These are phyloP conservation scores for Metschnikowia cerradonensis DNA, from an alignment of 805 yeast genomes.

Conservation along the genomic window DNA sequence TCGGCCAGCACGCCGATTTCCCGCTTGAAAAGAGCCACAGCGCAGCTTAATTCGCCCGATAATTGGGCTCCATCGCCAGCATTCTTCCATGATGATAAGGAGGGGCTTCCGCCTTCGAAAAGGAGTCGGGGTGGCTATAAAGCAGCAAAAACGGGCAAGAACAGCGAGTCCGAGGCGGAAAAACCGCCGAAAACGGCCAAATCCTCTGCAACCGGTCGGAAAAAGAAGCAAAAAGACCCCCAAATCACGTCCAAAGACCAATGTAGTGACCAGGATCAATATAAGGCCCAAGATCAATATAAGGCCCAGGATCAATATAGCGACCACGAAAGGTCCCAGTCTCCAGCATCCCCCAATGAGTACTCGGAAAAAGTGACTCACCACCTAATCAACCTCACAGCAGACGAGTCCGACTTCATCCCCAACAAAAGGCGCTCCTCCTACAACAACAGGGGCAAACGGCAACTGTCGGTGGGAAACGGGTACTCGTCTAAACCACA, in stretches of 20 bases:
- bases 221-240: not conserved
- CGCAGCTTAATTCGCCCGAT: constrained; percentile 9
- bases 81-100: not conserved
- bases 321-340: not conserved
- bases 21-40: constrained; percentile 14
- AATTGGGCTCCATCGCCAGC: constrained; percentile 2
- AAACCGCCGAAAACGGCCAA: not conserved
- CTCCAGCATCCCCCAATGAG: not conserved
- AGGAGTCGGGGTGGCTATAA: not conserved
- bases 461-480: constrained; percentile 71
- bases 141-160: not conserved
- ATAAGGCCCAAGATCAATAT: too few relatives aligned
- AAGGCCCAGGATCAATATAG: too few relatives aligned
- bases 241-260: not conserved
- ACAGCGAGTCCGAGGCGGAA: not conserved
- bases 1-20: constrained; percentile 16
- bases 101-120: not conserved
- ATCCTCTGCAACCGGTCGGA: not conserved
- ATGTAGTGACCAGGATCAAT: too few relatives aligned
- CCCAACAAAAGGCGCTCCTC: constrained; percentile 31
- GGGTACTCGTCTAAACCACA: constrained; percentile 70
- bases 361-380: constrained; percentile 31
- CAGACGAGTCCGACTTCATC: constrained; percentile 7
- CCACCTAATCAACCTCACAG: constrained; percentile 22
- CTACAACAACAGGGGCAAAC: constrained; percentile 58